phyloP scores from a whole-genome alignment of 1,139 yeast species.

The Lodderomyces pseudojiufengensis region DNA sequence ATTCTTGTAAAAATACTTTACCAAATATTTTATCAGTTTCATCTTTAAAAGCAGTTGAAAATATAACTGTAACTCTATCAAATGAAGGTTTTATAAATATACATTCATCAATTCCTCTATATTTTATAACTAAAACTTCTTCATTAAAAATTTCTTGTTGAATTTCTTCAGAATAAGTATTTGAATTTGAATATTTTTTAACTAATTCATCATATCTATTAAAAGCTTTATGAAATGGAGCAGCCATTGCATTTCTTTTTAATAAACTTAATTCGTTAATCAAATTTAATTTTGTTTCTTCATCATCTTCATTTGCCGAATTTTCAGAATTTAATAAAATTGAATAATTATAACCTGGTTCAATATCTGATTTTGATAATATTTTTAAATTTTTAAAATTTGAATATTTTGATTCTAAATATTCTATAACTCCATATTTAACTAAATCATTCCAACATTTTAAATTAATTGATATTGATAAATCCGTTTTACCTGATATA shows the following conservation, averaged over 20 bases:
- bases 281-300: constrained; percentile 47
- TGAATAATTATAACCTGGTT: constrained; percentile 81
- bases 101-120: constrained; percentile 84
- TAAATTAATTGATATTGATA: constrained; percentile 67
- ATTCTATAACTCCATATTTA: constrained; percentile 59
- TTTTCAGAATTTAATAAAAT: constrained; percentile 60
- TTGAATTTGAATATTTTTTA: constrained; percentile 43
- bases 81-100: constrained; percentile 88
- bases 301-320: constrained; percentile 31
- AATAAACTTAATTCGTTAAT: constrained; percentile 66
- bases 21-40: constrained; percentile 96
- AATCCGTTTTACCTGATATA: constrained; percentile 62
- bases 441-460: constrained; percentile 74
- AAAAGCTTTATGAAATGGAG: constrained; percentile 89
- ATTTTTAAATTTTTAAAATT: constrained; percentile 27
- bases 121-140: constrained; percentile 69
- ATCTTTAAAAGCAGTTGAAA: constrained; percentile 91
- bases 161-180: constrained; percentile 49
- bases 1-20: constrained; percentile 92
- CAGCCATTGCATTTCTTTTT: constrained; percentile 85
- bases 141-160: constrained; percentile 49
- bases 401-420: constrained; percentile 39
- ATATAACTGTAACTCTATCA: constrained; percentile 95
- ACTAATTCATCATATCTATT: constrained; percentile 70
- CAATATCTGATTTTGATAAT: constrained; percentile 37